Evolutionary conservation across 2,329 filamentous ascomycete species (phyloP).

Genomic region (Torrubiellomyces zombiae): DNA sequence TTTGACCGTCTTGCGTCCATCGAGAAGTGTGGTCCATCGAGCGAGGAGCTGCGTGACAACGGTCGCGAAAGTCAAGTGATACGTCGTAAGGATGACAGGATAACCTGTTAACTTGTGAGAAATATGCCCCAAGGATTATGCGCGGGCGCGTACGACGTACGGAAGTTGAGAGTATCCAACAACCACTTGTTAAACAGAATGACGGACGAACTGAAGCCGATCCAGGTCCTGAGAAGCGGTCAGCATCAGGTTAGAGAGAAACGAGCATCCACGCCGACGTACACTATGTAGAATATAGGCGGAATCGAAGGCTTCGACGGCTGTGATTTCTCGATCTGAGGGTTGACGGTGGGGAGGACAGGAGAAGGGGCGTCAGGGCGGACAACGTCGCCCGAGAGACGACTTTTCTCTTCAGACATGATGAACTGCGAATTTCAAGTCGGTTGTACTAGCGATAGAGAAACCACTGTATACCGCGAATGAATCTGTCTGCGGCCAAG

Average conservation of each 20-base stretch:
- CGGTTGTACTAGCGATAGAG: background rate
- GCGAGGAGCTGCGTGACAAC: slow-evolving; percentile 89
- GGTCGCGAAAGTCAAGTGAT: slow-evolving; percentile 86
- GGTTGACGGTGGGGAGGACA: slow-evolving; percentile 70
- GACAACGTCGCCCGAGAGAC: slow-evolving; percentile 61
- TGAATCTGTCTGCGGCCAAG: too few species aligned
- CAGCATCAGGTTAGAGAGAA: slow-evolving; percentile 1
- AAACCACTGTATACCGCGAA: background rate
- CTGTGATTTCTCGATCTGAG: slow-evolving; percentile 53
- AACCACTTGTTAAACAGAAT: slow-evolving; percentile 99
- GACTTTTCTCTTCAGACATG: slow-evolving; percentile 58
- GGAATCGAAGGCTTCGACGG: slow-evolving; percentile 50
- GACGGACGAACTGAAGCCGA: slow-evolving; percentile 77
- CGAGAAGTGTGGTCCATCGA: slow-evolving; percentile 73
- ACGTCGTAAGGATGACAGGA: slow-evolving; percentile 79
- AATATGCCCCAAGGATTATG: slow-evolving; percentile 3
- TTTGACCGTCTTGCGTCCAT: slow-evolving; percentile 89
- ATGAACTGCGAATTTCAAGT: too few species aligned
- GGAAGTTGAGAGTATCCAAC: slow-evolving; percentile 68
- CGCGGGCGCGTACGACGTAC: slow-evolving; percentile 14
- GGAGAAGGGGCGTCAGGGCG: slow-evolving; percentile 37
- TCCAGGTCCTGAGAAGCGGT: slow-evolving; percentile 57
- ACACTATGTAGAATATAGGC: slow-evolving; percentile 72
- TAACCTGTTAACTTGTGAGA: slow-evolving; percentile 29
- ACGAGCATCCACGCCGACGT: slow-evolving; percentile 15